Evolutionary conservation across 2,329 filamentous ascomycete genomes (phyloP), one percentile per base, ranked within the genome.

Genomic region (Periconia sp.): DNA sequence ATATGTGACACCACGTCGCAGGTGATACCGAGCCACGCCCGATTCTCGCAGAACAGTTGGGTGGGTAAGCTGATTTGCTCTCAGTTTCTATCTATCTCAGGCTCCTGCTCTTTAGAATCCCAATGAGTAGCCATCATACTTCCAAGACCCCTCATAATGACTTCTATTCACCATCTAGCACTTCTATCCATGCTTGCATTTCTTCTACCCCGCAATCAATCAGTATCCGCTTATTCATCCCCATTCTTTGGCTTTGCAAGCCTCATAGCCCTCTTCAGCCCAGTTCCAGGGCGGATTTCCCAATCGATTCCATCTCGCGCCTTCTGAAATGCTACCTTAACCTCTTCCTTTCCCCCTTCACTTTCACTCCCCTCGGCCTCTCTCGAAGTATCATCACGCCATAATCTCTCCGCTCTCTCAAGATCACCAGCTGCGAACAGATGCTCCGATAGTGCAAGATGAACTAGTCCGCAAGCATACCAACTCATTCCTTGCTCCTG

Each of bases 401-500:
- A 52, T 31, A 64, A 31, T 12, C 52, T 49, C 31, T 54, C 8
- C 36, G 63, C 62, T 5, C 66, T 47, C 40, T 69, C 66, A 40
- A 66, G 48, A 36, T 65, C 65, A 1, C 65, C 66, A 2, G 63
- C 63, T 4, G 61, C 66, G 30, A 68, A 69, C 21, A 69, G 29
- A 26, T 49, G 54, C 43, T 69, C 65, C 0, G 56, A 56, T 17
- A 68, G n/a, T 7, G 46, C 47, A 25, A 52, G 52, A 29, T 69
- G 66, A 11, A 59, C 56, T n/a, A 54, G 48, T 1, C 63, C 66
- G 0, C 57, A 40, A 16, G 39, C 58, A 39, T 57, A 65, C 65
- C 66, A 69, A 3, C 57, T 54, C 36, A 57, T 49, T 3, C 57
- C 65, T 11, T 50, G 40, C 48, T 68, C 65, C 1, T 21, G 36